Percentiles rank a stretch among this genome's conserved stretches.
Conservation (phyloP, 305 asterid species). For the Coffea humblotiana region DNA sequence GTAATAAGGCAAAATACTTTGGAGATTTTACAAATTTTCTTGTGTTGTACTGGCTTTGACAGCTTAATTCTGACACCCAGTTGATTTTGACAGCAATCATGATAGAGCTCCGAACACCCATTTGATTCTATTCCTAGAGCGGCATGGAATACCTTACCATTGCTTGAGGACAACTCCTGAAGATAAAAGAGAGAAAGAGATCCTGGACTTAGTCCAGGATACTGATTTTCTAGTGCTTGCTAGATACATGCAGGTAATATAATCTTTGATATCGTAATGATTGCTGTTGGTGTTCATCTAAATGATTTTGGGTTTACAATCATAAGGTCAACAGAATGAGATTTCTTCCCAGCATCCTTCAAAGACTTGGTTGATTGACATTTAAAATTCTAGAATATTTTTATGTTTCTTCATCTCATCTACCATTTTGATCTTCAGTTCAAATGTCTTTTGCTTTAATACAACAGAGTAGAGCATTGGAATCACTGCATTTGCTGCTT, state of each 20-base stretch:
- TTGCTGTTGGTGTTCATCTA: background rate
- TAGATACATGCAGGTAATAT: constrained; percentile 93
- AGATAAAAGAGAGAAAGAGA: constrained; percentile 61
- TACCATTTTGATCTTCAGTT: background rate
- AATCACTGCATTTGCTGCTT: background rate
- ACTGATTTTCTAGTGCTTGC: constrained; percentile 92
- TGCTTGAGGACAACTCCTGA: constrained; percentile 39
- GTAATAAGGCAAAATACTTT: constrained; percentile 62
- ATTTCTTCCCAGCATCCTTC: background rate
- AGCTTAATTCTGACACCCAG: constrained; percentile 6
- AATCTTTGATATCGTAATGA: background rate
- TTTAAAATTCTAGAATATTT: background rate
- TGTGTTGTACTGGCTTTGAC: background rate
- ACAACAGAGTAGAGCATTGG: background rate
- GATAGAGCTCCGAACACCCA: constrained; percentile 80
- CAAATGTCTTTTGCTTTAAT: background rate
- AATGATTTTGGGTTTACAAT: background rate
- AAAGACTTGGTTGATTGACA: background rate
- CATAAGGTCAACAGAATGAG: background rate
- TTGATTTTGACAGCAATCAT: constrained; percentile 62
- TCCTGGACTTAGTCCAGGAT: constrained; percentile 70
- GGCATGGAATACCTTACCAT: constrained; percentile 87
- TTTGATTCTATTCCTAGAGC: constrained; percentile 79
- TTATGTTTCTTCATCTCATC: constrained; percentile 11
- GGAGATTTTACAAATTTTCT: background rate